Evolutionary conservation across 805 yeast species (phyloP).

Genomic region (Monosporozyma aerobia): DNA sequence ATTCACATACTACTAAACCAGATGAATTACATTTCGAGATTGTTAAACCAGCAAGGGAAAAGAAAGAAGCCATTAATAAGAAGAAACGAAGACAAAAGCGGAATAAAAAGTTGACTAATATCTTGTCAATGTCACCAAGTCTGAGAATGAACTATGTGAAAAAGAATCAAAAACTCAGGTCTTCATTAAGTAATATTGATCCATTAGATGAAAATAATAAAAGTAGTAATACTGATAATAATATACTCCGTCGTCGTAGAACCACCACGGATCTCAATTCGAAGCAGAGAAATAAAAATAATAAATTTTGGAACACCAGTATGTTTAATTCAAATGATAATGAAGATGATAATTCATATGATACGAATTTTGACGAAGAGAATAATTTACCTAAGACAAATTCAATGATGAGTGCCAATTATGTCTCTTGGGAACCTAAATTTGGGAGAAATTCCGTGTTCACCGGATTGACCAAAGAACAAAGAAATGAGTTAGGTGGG

Average conservation of each 20-base stretch:
- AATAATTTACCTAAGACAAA: background rate
- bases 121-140: background rate
- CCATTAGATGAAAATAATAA: background rate
- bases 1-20: background rate
- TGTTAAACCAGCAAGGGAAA: conserved; percentile 6
- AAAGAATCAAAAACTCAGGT: background rate
- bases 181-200: background rate
- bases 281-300: background rate
- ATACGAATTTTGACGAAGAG: background rate
- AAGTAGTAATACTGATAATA: background rate
- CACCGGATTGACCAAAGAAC: conserved; percentile 68
- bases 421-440: conserved; percentile 82
- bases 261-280: background rate
- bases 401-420: conserved; percentile 35
- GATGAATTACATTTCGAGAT: conserved; percentile 5
- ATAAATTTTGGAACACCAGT: conserved; percentile 8
- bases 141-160: background rate
- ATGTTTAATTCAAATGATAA: conserved; percentile 18
- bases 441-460: conserved; percentile 92
- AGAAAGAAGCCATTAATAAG: background rate
- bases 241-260: background rate
- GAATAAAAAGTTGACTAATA: background rate
- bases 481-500: conserved; percentile 91
- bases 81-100: background rate
- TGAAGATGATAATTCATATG: background rate